Conservation (phyloP, 129 eudicot species). For the Helichrysum umbraculigerum region DNA sequence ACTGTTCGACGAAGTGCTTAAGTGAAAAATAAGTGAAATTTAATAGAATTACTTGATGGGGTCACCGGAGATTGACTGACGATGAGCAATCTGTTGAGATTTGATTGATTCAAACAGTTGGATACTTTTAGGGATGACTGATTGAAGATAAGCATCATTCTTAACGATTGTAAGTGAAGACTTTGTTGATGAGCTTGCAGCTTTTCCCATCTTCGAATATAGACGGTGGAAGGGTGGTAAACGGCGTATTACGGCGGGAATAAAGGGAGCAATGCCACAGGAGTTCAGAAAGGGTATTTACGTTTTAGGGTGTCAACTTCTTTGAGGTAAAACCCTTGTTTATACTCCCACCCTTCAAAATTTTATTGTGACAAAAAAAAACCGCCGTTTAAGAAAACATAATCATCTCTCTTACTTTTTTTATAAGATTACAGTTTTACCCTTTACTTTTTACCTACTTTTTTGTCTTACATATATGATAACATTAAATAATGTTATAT, state of each 20-base stretch:
- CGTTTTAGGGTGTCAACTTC: background rate
- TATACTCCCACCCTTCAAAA: too few relatives aligned
- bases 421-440: too few relatives aligned
- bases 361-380: too few relatives aligned
- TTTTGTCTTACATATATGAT: too few relatives aligned
- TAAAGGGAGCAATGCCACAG: too few relatives aligned
- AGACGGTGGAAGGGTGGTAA: conserved; percentile 13
- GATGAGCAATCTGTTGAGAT: conserved; percentile 44
- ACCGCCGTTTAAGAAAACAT: too few relatives aligned
- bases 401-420: too few relatives aligned
- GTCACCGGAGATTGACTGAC: conserved; percentile 49
- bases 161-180: conserved; percentile 39
- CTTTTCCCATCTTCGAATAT: conserved; percentile 40
- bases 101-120: too few relatives aligned
- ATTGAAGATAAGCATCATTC: conserved; percentile 67
- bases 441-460: too few relatives aligned
- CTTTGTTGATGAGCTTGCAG: conserved; percentile 29
- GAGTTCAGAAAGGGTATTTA: background rate
- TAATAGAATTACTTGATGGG: conserved; percentile 48
- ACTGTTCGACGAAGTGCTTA: background rate
- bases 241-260: conserved; percentile 5
- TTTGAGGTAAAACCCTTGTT: too few relatives aligned
- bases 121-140: too few relatives aligned
- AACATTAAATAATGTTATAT: too few relatives aligned
- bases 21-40: background rate